Conservation (phyloP, 1,284 basidiomycete species). For the Moesziomyces sp. region DNA sequence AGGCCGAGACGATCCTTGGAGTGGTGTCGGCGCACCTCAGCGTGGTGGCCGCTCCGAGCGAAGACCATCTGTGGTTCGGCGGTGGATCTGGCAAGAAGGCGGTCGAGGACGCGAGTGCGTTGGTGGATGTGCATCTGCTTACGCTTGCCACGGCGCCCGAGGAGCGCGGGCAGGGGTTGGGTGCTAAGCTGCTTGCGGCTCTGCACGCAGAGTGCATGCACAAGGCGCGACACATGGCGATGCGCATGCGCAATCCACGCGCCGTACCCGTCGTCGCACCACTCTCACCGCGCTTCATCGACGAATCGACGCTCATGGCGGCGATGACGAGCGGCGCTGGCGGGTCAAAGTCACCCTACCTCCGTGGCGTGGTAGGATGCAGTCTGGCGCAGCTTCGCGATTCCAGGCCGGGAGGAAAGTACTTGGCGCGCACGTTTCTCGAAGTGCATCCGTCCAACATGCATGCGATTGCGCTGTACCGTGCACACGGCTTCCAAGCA, state of each 20-base stretch:
- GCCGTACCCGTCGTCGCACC: slow-evolving; percentile 8
- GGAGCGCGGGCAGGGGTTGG: slow-evolving; percentile 57
- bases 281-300: slow-evolving; percentile 24
- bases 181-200: slow-evolving; percentile 44
- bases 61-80: slow-evolving; percentile 19
- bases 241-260: slow-evolving; percentile 10
- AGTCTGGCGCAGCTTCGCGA: not conserved
- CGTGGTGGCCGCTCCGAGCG: slow-evolving; percentile 15
- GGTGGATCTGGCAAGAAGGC: not conserved
- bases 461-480: slow-evolving; percentile 47
- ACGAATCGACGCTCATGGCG: slow-evolving; percentile 3
- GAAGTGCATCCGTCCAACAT: slow-evolving; percentile 57
- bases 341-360: not conserved
- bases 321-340: not conserved
- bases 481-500: slow-evolving; percentile 34
- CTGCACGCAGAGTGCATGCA: slow-evolving; percentile 46
- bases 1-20: slow-evolving; percentile 56
- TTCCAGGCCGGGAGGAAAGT: not conserved
- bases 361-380: not conserved
- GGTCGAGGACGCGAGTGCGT: slow-evolving; percentile 13
- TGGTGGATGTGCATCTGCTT: slow-evolving; percentile 52
- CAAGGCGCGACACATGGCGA: slow-evolving; percentile 22
- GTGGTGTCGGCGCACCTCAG: slow-evolving; percentile 51
- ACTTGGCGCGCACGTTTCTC: slow-evolving; percentile 28
- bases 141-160: slow-evolving; percentile 52